Conservation (phyloP, 2,329 filamentous ascomycete genomes). For the Pyrenophora graminea region DNA sequence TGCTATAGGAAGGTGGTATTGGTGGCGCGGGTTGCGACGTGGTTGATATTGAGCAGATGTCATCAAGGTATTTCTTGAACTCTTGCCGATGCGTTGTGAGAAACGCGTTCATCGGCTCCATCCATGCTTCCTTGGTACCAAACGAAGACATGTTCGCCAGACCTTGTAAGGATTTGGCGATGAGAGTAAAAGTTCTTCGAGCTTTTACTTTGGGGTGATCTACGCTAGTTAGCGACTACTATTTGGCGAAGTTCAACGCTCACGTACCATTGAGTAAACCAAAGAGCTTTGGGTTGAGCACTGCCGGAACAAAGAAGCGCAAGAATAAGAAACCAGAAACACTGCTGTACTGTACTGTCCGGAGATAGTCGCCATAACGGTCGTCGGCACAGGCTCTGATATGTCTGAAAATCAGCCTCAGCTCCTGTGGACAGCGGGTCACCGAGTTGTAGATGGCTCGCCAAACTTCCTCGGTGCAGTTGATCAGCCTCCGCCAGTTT, state of each 20-base stretch:
- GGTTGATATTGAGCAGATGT: slow-evolving; percentile 79
- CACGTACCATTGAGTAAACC: slow-evolving; percentile 72
- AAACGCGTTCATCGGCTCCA: slow-evolving; percentile 97
- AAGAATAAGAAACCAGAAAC: slow-evolving; percentile 94
- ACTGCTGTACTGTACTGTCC: slow-evolving; percentile 88
- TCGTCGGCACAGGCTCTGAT: slow-evolving; percentile 91
- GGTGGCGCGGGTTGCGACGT: slow-evolving; percentile 62
- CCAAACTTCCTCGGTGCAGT: slow-evolving; percentile 83
- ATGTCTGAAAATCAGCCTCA: slow-evolving; percentile 86
- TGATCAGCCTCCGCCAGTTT: slow-evolving; percentile 79
- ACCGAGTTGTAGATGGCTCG: slow-evolving; percentile 78
- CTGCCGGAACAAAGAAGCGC: slow-evolving; percentile 94
- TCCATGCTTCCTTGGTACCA: slow-evolving; percentile 95
- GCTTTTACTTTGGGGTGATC: slow-evolving; percentile 83
- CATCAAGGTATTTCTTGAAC: slow-evolving; percentile 86
- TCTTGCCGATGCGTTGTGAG: slow-evolving; percentile 73
- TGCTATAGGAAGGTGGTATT: slow-evolving; percentile 84
- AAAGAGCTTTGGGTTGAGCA: slow-evolving; percentile 92
- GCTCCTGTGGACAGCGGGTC: slow-evolving; percentile 74
- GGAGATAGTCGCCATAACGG: slow-evolving; percentile 88
- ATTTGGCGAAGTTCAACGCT: too few species aligned
- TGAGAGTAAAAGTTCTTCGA: slow-evolving; percentile 85
- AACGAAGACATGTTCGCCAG: slow-evolving; percentile 89
- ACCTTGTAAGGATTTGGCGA: slow-evolving; percentile 89
- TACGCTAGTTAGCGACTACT: slow-evolving; percentile 19